Evolutionary conservation across 1,284 basidiomycete genomes (phyloP).

Genomic region (Hymenochaete sp.): DNA sequence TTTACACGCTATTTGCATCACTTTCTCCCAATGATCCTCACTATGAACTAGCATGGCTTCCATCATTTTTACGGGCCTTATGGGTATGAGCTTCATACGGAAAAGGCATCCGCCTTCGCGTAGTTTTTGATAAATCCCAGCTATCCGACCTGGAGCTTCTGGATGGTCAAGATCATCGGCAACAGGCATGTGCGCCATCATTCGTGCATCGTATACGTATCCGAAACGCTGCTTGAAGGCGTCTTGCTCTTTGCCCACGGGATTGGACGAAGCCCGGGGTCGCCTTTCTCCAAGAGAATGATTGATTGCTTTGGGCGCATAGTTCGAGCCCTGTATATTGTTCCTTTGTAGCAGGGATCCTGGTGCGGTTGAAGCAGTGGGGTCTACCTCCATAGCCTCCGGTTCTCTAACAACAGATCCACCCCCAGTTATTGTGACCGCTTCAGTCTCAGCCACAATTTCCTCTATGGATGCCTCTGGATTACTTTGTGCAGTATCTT

Average conservation of each 20-base stretch:
- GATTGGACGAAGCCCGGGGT: conserved; percentile 10
- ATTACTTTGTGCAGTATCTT: neutral
- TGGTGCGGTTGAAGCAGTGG: neutral
- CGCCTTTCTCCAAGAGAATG: neutral
- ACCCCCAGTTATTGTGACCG: neutral
- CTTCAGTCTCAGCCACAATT: conserved; percentile 4
- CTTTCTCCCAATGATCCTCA: conserved; percentile 85
- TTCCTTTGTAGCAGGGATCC: neutral
- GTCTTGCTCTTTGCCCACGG: neutral
- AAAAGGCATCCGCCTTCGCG: conserved; percentile 49
- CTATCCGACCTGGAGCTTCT: conserved; percentile 83
- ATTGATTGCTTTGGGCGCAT: neutral
- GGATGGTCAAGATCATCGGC: conserved; percentile 53
- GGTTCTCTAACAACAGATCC: neutral
- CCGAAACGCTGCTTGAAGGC: conserved; percentile 36
- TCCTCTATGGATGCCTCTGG: conserved; percentile 1
- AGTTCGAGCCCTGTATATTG: neutral
- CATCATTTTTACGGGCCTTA: conserved; percentile 63
- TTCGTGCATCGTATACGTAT: conserved; percentile 80
- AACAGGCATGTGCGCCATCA: conserved; percentile 72
- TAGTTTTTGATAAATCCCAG: conserved; percentile 67
- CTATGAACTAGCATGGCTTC: conserved; percentile 88
- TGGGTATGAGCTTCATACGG: conserved; percentile 73
- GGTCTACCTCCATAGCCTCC: conserved; percentile 12
- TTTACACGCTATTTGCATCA: conserved; percentile 70